Evolutionary conservation across 2,329 filamentous ascomycete genomes (phyloP).

Genomic region (Aspergillus jensenii): DNA sequence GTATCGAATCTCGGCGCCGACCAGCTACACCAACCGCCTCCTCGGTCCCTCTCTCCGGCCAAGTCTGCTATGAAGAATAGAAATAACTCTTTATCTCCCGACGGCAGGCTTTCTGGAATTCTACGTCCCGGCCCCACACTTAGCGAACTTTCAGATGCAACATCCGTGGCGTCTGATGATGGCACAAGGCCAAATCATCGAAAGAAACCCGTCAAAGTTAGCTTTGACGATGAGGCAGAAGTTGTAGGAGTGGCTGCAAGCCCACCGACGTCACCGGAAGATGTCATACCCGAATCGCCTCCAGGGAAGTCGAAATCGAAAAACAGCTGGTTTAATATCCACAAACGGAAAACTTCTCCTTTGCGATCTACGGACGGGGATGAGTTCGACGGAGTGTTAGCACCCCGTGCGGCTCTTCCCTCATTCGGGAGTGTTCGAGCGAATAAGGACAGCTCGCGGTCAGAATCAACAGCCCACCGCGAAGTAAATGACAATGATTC

Average conservation of each 20-base stretch:
- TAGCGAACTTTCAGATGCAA: slow-evolving; percentile 58
- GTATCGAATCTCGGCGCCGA: slow-evolving; percentile 47
- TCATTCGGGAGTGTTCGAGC: slow-evolving; percentile 63
- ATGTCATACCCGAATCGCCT: slow-evolving; percentile 36
- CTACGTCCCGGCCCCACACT: slow-evolving; percentile 34
- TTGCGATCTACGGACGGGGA: slow-evolving; percentile 41
- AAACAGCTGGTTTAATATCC: slow-evolving; percentile 37
- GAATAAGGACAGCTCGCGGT: slow-evolving; percentile 34
- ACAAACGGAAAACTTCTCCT: slow-evolving; percentile 31
- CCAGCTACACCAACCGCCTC: slow-evolving; percentile 57
- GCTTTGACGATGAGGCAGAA: slow-evolving; percentile 64
- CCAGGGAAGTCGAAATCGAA: slow-evolving; percentile 32
- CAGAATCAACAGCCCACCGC: slow-evolving; percentile 17
- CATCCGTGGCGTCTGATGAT: slow-evolving; percentile 51
- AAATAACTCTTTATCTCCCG: slow-evolving; percentile 40
- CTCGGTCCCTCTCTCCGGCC: slow-evolving; percentile 59
- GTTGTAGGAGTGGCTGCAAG: slow-evolving; percentile 47
- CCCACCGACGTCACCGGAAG: slow-evolving; percentile 42
- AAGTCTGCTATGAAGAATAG: slow-evolving; percentile 63
- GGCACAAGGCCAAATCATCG: slow-evolving; percentile 42
- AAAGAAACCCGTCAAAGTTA: slow-evolving; percentile 61
- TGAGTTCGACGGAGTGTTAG: slow-evolving; percentile 57
- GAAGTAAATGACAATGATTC: slow-evolving; percentile 34
- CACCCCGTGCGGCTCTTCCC: slow-evolving; percentile 59
- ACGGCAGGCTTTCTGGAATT: slow-evolving; percentile 26